Percentiles rank a stretch among this genome's conserved stretches.
phyloP scores from a whole-genome alignment of 768 basidiomycete genomes.

The Leccinum longicurvipes region DNA sequence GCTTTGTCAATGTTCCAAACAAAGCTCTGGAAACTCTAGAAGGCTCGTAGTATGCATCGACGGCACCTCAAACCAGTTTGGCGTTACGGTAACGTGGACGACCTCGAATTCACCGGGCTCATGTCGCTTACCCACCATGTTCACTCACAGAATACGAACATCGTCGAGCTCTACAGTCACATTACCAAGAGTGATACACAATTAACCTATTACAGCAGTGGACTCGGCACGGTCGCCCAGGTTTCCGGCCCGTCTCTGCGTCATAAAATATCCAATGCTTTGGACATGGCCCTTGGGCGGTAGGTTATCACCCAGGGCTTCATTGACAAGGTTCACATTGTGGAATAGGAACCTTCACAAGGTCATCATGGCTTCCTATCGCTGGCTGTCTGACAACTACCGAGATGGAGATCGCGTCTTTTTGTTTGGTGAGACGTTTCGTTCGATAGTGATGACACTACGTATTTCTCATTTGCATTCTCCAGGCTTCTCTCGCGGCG shows the following conservation, averaged over 20 bases:
- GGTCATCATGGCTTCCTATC: slow-evolving; percentile 35
- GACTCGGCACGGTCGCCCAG: slow-evolving; percentile 36
- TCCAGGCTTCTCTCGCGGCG: slow-evolving; percentile 47
- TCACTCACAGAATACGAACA: slow-evolving; percentile 35
- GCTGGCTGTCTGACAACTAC: slow-evolving; percentile 42
- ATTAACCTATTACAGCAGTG: slow-evolving; percentile 41
- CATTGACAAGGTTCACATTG: not conserved
- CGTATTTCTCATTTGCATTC: not conserved
- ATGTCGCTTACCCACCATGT: not conserved
- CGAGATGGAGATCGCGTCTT: slow-evolving; percentile 37
- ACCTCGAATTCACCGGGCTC: not conserved
- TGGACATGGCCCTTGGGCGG: slow-evolving; percentile 39
- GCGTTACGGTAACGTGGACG: slow-evolving; percentile 25
- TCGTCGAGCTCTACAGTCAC: slow-evolving; percentile 38
- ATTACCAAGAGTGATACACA: slow-evolving; percentile 34
- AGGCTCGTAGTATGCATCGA: slow-evolving; percentile 37
- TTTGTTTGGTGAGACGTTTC: slow-evolving; percentile 35
- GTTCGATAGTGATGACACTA: not conserved
- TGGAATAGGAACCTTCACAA: slow-evolving; percentile 33
- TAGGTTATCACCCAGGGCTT: slow-evolving; percentile 10
- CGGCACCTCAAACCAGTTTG: slow-evolving; percentile 40
- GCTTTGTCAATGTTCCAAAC: slow-evolving; percentile 3
- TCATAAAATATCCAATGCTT: slow-evolving; percentile 20
- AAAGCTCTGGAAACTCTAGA: not conserved
- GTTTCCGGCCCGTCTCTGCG: slow-evolving; percentile 14